A percentile compares a stretch with the other conserved stretches of the same genome.
Evolutionary conservation across 257 asterid species (phyloP).

Genomic region (Solanum appendiculatum): DNA sequence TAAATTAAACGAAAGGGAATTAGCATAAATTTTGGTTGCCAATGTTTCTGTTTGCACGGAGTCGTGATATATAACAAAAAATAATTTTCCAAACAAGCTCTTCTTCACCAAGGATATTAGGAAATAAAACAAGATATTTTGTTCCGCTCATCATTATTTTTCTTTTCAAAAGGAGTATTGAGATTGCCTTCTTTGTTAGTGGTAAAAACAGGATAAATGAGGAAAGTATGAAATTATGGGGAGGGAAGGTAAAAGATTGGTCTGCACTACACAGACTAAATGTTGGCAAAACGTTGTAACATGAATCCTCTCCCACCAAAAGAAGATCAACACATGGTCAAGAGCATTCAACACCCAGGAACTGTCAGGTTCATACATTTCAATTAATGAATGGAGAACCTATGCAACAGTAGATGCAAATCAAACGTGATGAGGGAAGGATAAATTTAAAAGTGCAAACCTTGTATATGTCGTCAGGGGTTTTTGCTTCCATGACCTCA

Average conservation of each 20-base stretch:
- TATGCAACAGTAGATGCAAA: not conserved
- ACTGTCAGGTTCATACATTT: not conserved
- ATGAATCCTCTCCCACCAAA: not conserved
- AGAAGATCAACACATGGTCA: not conserved
- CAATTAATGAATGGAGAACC: not conserved
- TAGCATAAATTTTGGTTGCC: not conserved
- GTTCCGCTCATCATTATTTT: not conserved
- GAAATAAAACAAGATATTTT: not conserved
- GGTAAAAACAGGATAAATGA: not conserved
- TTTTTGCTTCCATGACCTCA: constrained; percentile 97
- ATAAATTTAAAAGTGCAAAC: constrained; percentile 11
- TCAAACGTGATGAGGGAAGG: not conserved
- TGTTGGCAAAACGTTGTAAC: not conserved
- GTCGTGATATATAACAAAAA: not conserved
- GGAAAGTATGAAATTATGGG: not conserved
- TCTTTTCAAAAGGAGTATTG: not conserved
- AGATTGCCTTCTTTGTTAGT: not conserved
- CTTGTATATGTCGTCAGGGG: constrained; percentile 97
- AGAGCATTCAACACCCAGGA: not conserved
- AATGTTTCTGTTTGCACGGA: not conserved
- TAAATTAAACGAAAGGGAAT: not conserved
- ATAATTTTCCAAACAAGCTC: not conserved
- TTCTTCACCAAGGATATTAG: not conserved
- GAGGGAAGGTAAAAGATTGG: not conserved
- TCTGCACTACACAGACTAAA: not conserved